Base-by-base conservation (phyloP, 2,329 filamentous ascomycete species). In the Tolypocladium album region DNA sequence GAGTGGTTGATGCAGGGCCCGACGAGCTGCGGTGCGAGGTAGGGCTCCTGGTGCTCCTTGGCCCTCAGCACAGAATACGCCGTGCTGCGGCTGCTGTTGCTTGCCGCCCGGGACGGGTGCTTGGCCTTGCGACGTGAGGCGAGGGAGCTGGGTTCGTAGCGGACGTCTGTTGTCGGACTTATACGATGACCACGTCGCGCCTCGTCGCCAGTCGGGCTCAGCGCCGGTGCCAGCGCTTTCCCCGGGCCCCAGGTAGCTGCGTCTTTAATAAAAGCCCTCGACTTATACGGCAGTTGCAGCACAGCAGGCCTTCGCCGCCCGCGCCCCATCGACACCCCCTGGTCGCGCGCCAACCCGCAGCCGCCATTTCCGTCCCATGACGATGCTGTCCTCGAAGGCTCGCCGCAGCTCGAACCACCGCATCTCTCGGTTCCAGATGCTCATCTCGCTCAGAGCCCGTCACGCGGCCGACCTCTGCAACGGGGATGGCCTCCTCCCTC, bases 281-380 rank as follows among this genome's bases (percentile, higher is more conserved):
- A 31, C 27, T 31, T 31, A 31, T 31, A 31, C 27, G 36, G 13
- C 20, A 55, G 50, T 22, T 55, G 34, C 55, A 43, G 38, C 38
- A 34, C 24, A 20, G 38, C 17, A 40, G 43, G 9, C 43, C 43
- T 15, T 4, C 7, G 24, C 11, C 27, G 31, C 11, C 9, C 36
- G n/a, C 34, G 31, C 31, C n/a, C 4, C 43, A 24, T 50, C 12
- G 11, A 47, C 11, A 8, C 20, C 15, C 42, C 31, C 34, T 22
- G 34, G 45, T 43, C 57, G 57, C 53, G 57, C 57, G 42, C 57
- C 57, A 39, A 42, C 57, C 57, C 57, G 45, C 57, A 58, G 57
- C 57, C 57, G 40, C 57, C 57, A 22, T 36, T 11, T 53, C 50
- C 50, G 31, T 53, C 50, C 50, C 50, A 52, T 39, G 57, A 58